Base-by-base conservation (phyloP, 83 land plant species). In the Thuja plicata region DNA sequence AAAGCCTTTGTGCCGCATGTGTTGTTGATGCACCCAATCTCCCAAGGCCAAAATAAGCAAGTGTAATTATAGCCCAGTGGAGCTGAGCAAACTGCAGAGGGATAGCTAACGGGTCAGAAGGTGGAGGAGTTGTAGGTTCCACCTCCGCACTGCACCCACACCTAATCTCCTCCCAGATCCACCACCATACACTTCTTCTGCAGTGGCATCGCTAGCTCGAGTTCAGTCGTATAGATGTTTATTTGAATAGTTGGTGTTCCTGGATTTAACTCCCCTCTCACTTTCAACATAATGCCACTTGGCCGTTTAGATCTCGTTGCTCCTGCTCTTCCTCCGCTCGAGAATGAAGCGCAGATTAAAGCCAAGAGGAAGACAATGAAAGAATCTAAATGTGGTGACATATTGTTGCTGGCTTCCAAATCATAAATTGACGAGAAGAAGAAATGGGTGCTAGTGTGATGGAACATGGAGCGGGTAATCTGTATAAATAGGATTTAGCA, bases 261-360 rank as follows among this genome's bases (percentile, higher is more conserved):
- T 43, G 89, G n/a, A 93, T 90, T 37, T 92, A 91, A 66, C 86
- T 95, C 93, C 52, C 91, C 91, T 45, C 91, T 10, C 76, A 95
- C 93, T 0, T 92, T 92, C 21, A 89, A 86, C 37, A 95, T 82
- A 9, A 95, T 92, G 0, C 93, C 94, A 3, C 40, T 62, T 4
- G 95, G 93, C 1, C 88, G 89, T 73, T 2, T 73, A 9, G 1
- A 5, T 71, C 8, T 0, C 11, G 77, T 11, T n/a, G 32, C 70
- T 73, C 8, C 32, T 0, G 11, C 32, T 0, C n/a, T n/a, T n/a
- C n/a, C n/a, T n/a, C n/a, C n/a, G n/a, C n/a, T n/a, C n/a, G 12
- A n/a, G 3, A 71, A 27, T n/a, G 34, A 30, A n/a, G 9, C 30
- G 8, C 8, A 71, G 76, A 71, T 5, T 24, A 5, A 8, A 71